Evolutionary conservation across 176 grass and related monocot species (phyloP), one percentile per base, ranked within the genome.

Genomic region (Cenchrus purpureus): DNA sequence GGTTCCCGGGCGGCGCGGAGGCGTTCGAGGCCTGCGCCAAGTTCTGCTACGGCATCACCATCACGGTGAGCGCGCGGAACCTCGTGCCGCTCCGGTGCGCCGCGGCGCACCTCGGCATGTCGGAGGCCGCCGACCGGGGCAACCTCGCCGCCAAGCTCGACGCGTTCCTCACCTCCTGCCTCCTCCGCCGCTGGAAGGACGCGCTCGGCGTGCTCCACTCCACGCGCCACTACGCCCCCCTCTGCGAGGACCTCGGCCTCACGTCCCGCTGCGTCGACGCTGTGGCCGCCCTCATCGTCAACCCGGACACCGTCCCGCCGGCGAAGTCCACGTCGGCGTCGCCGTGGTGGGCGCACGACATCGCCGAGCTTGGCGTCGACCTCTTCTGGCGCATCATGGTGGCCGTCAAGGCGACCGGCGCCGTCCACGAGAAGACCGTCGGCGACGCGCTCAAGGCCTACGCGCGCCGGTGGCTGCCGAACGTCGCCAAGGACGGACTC

Each of bases 381-480:
- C 90, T 92, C 20, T 99, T 94, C 88, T 99, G 97, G 97, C 85
- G 97, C 65, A 85, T 99, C 81, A 99, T 97, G 89, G 88, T 96
- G 43, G 94, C 94, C 9, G 94, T 97, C 17, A 99, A 97, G 73
- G 90, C 97, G 0, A 91, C 88, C 0, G 97, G 97, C 4, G 50
- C 59, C 50, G 97, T 99, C 9, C 37, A 89, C n/a, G 87, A 88
- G 53, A 91, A 86, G 89, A 87, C 82, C 32, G 50, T 96, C 45
- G 93, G 91, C 10, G 94, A 96, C 60, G 93, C 97, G 54, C 87
- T 99, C 68, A 88, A 82, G 73, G 84, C 89, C 0, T 99, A 96
- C 48, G 88, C 97, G 15, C 74, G 73, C 6, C 86, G 84, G 6
- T 94, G 97, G 97, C 81, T 99, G 25, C 97, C 91, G 14, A 92